Base-by-base conservation (phyloP, 257 asterid genomes). In the Scutellaria galericulata region DNA sequence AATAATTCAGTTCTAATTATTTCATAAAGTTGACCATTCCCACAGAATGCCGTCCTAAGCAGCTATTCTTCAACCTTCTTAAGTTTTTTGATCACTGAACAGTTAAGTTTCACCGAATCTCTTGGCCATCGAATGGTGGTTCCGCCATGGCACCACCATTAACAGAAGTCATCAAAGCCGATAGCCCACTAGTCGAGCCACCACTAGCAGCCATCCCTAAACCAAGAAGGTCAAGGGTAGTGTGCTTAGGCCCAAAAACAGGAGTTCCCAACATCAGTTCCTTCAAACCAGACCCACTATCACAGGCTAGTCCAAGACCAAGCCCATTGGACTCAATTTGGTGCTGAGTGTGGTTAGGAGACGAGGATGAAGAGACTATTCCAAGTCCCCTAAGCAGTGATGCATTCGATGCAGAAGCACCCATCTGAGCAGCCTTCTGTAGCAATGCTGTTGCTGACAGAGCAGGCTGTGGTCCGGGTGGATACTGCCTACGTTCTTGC, bases 381-480 rank as follows among this genome's bases (percentile, higher is more conserved):
- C 93, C 95, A 0, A 89, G 78, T 7, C 93, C 89, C 71, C 92
- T 85, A 66, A 91, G 78, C 6, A 92, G 70, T 1, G 97, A 89
- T 2, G 90, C 84, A 41, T 83, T 86, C 1, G 96, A 81, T 18
- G 92, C 66, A 22, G 89, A 70, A 65, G 94, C 82, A 12, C 96
- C 96, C 81, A 91, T 89, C 75, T 91, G 91, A 70, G 97, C 96
- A 37, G 97, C 97, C 85, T 89, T 92, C 66, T 89, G 97, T 10
- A 92, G 85, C 79, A 92, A 84, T 22, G 97, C 96, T 7, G 97
- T 92, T 40, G 97, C 97, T 1, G 97, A 89, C 82, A 92, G 83
- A 3, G 79, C 89, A 2, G 96, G 93, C 70, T 79, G 96, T 2
- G 89, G 81, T 48, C 83, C 53, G 0, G 83, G 81, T 18, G 87